Evolutionary conservation across 805 yeast species (phyloP), one percentile per base, ranked within the genome.

Genomic region (Candida oleophila): DNA sequence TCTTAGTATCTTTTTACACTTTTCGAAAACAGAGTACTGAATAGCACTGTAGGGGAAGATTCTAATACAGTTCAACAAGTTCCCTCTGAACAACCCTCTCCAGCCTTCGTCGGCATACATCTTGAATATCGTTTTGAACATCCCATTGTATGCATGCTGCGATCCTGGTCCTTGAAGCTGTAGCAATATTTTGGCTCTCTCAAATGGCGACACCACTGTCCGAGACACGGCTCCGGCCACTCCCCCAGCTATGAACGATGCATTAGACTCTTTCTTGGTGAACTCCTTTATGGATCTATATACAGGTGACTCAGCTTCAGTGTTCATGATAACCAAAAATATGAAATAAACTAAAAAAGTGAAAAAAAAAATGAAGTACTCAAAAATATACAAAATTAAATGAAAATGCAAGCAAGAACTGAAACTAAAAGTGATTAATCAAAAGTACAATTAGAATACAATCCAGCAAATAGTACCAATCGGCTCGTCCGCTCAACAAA

Each of bases 41-140:
- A 90, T 95, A 0, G 98, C 97, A 49, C 92, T 83, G 61, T 92
- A 92, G 1, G 99, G 99, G 50, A 92, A 81, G 21, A 94, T 89
- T 45, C 99, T 74, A 1, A 92, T 66, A 71, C 97, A 91, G 64
- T 92, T 92, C 50, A 89, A 74, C 0, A 92, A 88, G 65, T 92
- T 92, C 1, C 99, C 99, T 41, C 98, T 73, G 65, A 89, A 88
- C 56, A 87, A 71, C 0, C 98, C 99, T 45, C 81, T 77, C 73
- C 87, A 75, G n/a, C 98, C 97, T 71, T 92, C 99, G 49, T 89
- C 97, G 45, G 68, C 69, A 77, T 89, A 91, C 77, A 92, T 87
- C 52, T 85, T 83, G 49, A 68, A 61, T 11, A 94, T 81, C 0
- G 97, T 89, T 4, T 83, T 76, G 48, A 83, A 73, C 60, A 90